Conservation (phyloP, 2,329 filamentous ascomycete genomes). For the Aotearoamyces nothofagi region DNA sequence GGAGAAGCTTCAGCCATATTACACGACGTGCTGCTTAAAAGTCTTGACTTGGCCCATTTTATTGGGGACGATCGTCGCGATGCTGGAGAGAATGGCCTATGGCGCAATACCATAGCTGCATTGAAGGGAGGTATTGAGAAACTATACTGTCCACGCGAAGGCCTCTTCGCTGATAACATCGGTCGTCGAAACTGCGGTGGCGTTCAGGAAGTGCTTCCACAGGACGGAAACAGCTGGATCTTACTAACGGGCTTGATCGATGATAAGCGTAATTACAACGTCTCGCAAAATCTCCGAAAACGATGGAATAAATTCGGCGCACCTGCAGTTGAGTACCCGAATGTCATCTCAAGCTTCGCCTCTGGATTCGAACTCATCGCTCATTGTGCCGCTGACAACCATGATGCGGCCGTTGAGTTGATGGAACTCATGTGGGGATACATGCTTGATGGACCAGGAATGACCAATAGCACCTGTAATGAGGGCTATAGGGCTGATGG, state of each 20-base stretch:
- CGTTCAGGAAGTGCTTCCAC: slow-evolving; percentile 8
- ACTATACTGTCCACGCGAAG: slow-evolving; percentile 11
- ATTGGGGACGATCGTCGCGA: slow-evolving; percentile 20
- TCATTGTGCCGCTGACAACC: slow-evolving; percentile 23
- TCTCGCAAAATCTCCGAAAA: slow-evolving; percentile 22
- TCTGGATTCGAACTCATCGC: slow-evolving; percentile 26
- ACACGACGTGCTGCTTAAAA: slow-evolving; percentile 33
- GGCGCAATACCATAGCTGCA: slow-evolving; percentile 6
- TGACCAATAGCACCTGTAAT: slow-evolving; percentile 26
- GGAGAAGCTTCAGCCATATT: slow-evolving; percentile 30
- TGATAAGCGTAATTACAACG: slow-evolving; percentile 11
- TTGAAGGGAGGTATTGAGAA: slow-evolving; percentile 11
- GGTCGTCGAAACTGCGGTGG: slow-evolving; percentile 3
- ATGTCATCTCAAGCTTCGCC: slow-evolving; percentile 26
- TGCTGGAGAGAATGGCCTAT: slow-evolving; percentile 1
- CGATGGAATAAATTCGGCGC: slow-evolving; percentile 30
- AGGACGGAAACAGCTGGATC: slow-evolving; percentile 24
- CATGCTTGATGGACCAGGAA: slow-evolving; percentile 23
- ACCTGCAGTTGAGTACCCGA: slow-evolving; percentile 24
- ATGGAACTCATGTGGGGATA: slow-evolving; percentile 25
- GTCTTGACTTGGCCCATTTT: slow-evolving; percentile 28
- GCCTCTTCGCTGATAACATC: slow-evolving; percentile 6
- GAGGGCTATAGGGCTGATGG: slow-evolving; percentile 26
- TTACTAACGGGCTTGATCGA: slow-evolving; percentile 20
- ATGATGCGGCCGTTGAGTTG: slow-evolving; percentile 25